Evolutionary conservation across 202 grass and related monocot species (phyloP), one percentile per base, ranked within the genome.

Genomic region (Alloteropsis angusta): DNA sequence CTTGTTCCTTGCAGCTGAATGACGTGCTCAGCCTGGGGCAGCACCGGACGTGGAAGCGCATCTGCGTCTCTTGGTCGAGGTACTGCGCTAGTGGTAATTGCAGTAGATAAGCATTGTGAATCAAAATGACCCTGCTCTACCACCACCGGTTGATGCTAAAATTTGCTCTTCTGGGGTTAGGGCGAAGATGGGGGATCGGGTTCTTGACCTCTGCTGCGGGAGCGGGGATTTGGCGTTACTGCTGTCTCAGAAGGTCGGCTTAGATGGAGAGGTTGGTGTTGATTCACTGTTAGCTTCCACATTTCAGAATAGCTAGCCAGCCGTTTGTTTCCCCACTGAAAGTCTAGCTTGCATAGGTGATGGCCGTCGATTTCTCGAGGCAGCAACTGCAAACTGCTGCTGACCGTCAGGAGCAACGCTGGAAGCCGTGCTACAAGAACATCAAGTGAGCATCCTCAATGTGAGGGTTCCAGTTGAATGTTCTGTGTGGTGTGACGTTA

Each of bases 171-270:
- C 63, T 47, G 53, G 42, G 46, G 9, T 41, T 65, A 98, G 95
- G 77, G 89, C 85, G 37, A 93, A 87, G 77, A 92, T 25, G 83
- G 89, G 89, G 25, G 86, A 93, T 84, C 84, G 85, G 9, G 87
- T 89, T 74, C 92, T 98, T 75, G 95, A 98, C 94, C 83, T 98
- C 65, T 98, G 95, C 68, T 98, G 95, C 48, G 95, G 92, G 53
- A 94, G 95, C 28, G 87, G 95, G 8, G 95, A 98, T 90, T 80
- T 98, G 75, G 71, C 87, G 1, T 98, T 94, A 64, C 85, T 93
- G 56, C 79, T 93, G 35, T 92, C 89, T 41, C 85, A 90, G 82
- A 98, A 94, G 72, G 92, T 94, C 41, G 92, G 89, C 63, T n/a
- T 86, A 10, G 83, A 94, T 37, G 95, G 95, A 77, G 77, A 98